Evolutionary conservation across 805 yeast genomes (phyloP).

Genomic region (Candida khao-thaluensis): DNA sequence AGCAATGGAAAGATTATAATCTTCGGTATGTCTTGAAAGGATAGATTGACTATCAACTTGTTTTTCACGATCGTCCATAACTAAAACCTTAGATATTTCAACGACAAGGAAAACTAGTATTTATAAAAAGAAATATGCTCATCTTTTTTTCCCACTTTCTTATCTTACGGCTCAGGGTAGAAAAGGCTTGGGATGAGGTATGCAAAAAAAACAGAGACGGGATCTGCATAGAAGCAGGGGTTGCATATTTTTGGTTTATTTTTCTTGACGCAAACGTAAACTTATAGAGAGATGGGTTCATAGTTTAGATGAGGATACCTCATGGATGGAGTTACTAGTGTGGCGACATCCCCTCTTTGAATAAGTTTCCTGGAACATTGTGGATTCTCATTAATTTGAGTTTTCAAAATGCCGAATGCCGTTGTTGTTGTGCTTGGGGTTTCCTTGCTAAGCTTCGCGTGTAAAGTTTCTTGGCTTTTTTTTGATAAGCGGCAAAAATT

Average conservation of each 20-base stretch:
- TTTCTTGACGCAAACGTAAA: slow-evolving; percentile 1
- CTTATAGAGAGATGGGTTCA: slow-evolving; percentile 1
- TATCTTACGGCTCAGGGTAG: neutral
- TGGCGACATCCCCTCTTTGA: too few species aligned
- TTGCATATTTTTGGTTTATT: neutral
- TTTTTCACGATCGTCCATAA: slow-evolving; percentile 11
- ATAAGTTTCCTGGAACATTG: too few species aligned
- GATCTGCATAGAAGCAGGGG: slow-evolving; percentile 7
- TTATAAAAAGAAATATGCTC: slow-evolving; percentile 3
- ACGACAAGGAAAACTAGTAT: too few species aligned
- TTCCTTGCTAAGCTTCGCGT: neutral
- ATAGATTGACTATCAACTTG: slow-evolving; percentile 25
- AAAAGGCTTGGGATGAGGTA: neutral
- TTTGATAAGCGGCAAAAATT: neutral
- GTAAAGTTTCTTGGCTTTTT: neutral
- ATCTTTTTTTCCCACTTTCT: slow-evolving; percentile 1
- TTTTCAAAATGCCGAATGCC: too few species aligned
- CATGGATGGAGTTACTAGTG: too few species aligned
- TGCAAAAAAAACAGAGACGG: neutral
- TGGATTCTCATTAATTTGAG: too few species aligned
- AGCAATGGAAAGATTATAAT: slow-evolving; percentile 46
- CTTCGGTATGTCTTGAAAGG: slow-evolving; percentile 44
- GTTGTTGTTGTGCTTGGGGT: too few species aligned
- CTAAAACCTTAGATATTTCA: too few species aligned
- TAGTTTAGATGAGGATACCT: too few species aligned